Conservation (phyloP, 495 filamentous ascomycete genomes). For the Trichocladium uniseriatum region DNA sequence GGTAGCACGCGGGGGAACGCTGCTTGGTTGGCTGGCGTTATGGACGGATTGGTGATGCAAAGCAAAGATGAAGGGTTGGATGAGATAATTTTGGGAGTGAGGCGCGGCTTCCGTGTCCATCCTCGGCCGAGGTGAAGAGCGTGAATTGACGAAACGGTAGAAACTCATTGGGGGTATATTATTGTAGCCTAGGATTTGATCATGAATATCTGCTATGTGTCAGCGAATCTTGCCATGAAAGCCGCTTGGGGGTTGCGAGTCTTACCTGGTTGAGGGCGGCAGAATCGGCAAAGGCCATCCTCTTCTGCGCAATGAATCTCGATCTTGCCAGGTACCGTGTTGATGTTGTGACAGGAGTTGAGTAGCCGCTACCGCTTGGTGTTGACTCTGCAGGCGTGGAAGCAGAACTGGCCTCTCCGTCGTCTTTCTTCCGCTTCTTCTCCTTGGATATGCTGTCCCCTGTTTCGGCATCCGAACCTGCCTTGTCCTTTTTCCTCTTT, state of each 20-base stretch:
- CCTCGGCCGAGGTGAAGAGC: too few species aligned
- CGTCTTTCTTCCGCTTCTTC: conserved; percentile 21
- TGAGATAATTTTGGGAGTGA: too few species aligned
- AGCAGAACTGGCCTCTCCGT: conserved; percentile 17
- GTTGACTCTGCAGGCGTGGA: conserved; percentile 18
- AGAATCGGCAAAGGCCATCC: conserved; percentile 58
- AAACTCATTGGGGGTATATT: not conserved
- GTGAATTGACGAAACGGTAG: too few species aligned
- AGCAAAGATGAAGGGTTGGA: too few species aligned
- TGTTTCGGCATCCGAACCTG: conserved; percentile 18
- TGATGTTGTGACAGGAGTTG: conserved; percentile 35
- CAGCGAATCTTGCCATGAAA: conserved; percentile 19
- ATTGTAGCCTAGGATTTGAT: conserved; percentile 41
- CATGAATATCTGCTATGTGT: conserved; percentile 59
- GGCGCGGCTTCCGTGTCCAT: too few species aligned
- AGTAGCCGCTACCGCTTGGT: conserved; percentile 21
- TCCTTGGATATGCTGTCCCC: conserved; percentile 15
- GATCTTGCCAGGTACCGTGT: conserved; percentile 56
- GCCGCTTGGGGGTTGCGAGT: conserved; percentile 1
- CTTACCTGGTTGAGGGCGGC: conserved; percentile 69
- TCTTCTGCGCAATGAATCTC: conserved; percentile 71
- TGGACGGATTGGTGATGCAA: too few species aligned
- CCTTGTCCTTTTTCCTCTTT: conserved; percentile 37
- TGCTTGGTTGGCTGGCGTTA: too few species aligned
- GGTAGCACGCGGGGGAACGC: too few species aligned